Base-by-base conservation (phyloP, 73 alveolate genomes). In the Tetrahymena malaccensis region DNA sequence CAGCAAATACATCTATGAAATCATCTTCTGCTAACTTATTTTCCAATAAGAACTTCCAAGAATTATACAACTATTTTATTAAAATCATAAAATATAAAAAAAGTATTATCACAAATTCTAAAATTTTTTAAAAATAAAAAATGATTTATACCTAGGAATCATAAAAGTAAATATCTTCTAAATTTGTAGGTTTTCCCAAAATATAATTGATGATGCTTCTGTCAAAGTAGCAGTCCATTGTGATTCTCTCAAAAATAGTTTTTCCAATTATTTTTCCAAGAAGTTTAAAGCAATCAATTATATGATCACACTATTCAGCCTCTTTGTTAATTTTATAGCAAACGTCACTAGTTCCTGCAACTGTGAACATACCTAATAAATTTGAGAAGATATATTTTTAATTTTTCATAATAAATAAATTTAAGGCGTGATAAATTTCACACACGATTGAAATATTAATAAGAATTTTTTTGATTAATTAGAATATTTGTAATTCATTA, bases 231-330 rank as follows among this genome's bases (percentile, higher is more conserved):
- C 95, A 94, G 44, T 95, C 93, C 31, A 98, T 94, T 17, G 99
- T 99, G 22, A 97, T 97, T 83, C 98, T 98, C 44, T 98, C 99
- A 96, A 97, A 98, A 35, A 97, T 58, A 33, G 98, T 97, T 96
- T 98, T 98, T 15, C 99, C 99, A 19, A 98, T 93, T 13, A 98
- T 96, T 85, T 85, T 96, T 4, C 99, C 99, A 8, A 98, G 97
- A 94, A 98, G 96, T 93, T 57, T 94, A 94, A 84, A 96, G 94
- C 94, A 96, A 93, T 58, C 97, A 56, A 94, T 85, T 89, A 94
- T 44, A 83, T 84, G 97, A 50, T 95, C 97, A 50, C 94, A 94
- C 12, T 70, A 43, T 22, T 95, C 97, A 8, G 97, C 97, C 35
- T 95, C 95, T 43, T 93, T 43, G 93, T 95, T 95, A 17, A 95